Evolutionary conservation across 108 stramenopile species (phyloP).

Genomic region (Cyclotella distinguenda): DNA sequence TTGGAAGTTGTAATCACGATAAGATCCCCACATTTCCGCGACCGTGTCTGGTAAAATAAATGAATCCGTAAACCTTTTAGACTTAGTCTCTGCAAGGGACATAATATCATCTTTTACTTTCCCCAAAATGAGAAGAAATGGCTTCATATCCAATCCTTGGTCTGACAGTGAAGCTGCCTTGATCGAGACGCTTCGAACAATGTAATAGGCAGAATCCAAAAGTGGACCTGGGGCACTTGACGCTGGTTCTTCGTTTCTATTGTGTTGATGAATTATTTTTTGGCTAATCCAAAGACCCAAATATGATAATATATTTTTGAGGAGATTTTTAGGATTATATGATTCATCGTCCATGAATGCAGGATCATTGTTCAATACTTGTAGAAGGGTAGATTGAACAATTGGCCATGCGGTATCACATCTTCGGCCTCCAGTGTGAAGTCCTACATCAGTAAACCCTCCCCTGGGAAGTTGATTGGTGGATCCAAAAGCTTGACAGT

Average conservation of each 20-base stretch:
- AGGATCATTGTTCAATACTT: constrained; percentile 7
- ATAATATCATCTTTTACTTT: constrained; percentile 4
- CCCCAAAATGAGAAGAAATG: constrained; percentile 16
- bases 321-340: constrained; percentile 6
- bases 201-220: constrained; percentile 23
- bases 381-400: constrained; percentile 14
- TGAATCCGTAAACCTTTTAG: constrained; percentile 7
- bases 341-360: background rate
- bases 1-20: constrained; percentile 1
- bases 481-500: constrained; percentile 14
- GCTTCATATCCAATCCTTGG: constrained; percentile 23
- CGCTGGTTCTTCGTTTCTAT: background rate
- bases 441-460: constrained; percentile 40
- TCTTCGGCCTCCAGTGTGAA: constrained; percentile 31
- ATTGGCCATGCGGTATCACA: constrained; percentile 21
- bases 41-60: constrained; percentile 11
- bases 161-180: constrained; percentile 23
- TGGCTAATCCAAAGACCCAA: constrained; percentile 20
- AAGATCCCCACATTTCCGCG: constrained; percentile 11
- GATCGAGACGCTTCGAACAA: constrained; percentile 16
- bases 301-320: constrained; percentile 17
- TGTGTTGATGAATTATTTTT: constrained; percentile 5
- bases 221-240: constrained; percentile 25
- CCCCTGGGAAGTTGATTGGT: constrained; percentile 12
- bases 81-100: background rate